A percentile compares a stretch with the other conserved stretches of the same genome.
These are phyloP conservation scores for Gossypium herbaceum DNA, from an alignment of 345 rosid species.

Conservation along the genomic window DNA sequence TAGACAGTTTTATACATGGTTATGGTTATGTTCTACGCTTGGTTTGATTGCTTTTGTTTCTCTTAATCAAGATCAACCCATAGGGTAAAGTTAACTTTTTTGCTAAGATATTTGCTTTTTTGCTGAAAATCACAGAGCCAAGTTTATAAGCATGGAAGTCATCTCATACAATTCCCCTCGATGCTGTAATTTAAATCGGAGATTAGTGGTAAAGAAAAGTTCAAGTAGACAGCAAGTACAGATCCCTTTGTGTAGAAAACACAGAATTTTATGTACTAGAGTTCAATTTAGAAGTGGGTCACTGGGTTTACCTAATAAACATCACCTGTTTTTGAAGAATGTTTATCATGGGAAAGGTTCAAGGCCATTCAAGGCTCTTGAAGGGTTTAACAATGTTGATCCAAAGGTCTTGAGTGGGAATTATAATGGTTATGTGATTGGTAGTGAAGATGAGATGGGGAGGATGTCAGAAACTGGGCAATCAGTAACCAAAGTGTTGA, in stretches of 20 bases:
- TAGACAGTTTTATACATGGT: not conserved
- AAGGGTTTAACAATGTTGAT: constrained; percentile 21
- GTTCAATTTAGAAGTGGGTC: constrained; percentile 27
- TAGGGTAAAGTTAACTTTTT: not conserved
- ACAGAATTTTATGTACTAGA: constrained; percentile 6
- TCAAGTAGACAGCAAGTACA: constrained; percentile 26
- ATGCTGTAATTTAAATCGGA: constrained; percentile 31
- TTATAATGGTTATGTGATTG: constrained; percentile 51
- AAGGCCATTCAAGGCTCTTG: constrained; percentile 14
- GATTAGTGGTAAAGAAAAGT: constrained; percentile 22
- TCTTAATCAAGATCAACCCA: not conserved
- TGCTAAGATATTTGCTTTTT: constrained; percentile 10
- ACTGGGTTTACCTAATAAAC: constrained; percentile 13
- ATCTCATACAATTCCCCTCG: constrained; percentile 42
- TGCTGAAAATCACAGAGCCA: constrained; percentile 6
- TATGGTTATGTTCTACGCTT: not conserved
- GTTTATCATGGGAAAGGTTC: constrained; percentile 19
- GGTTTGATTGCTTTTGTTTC: not conserved
- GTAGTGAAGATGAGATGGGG: constrained; percentile 43
- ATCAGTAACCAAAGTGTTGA: constrained; percentile 43
- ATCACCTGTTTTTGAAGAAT: not conserved
- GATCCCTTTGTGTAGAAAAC: constrained; percentile 16
- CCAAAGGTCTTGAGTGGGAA: constrained; percentile 40
- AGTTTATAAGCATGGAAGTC: constrained; percentile 52
- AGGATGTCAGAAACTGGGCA: constrained; percentile 32